These are phyloP conservation scores for Theileria parva DNA, from an alignment of 169 alveolate genomes.

Conservation along the genomic window DNA sequence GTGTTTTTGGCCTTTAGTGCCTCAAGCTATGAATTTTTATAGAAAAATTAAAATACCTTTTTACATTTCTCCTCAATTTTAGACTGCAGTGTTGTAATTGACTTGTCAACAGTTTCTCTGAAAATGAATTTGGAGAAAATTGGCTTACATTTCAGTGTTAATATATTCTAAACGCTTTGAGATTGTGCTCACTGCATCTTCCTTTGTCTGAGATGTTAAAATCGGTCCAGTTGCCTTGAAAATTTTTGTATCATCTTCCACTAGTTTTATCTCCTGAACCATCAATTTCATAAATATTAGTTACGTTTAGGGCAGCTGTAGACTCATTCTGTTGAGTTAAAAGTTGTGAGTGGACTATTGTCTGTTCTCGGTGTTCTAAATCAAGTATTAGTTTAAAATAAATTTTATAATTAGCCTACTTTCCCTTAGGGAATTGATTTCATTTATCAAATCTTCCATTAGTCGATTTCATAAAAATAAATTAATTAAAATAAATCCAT, in stretches of 20 bases:
- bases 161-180: slow-evolving; percentile 65
- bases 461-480: slow-evolving; percentile 2
- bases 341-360: slow-evolving; percentile 56
- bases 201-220: slow-evolving; percentile 50
- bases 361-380: slow-evolving; percentile 55
- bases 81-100: slow-evolving; percentile 36
- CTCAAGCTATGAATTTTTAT: neutral
- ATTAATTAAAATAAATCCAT: neutral
- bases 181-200: slow-evolving; percentile 55
- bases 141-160: slow-evolving; percentile 38
- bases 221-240: slow-evolving; percentile 66
- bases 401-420: slow-evolving; percentile 18
- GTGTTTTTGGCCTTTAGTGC: slow-evolving; percentile 23
- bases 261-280: slow-evolving; percentile 43
- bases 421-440: slow-evolving; percentile 43
- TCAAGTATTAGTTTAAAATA: neutral
- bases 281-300: neutral
- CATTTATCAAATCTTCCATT: slow-evolving; percentile 57
- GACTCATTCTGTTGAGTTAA: slow-evolving; percentile 65
- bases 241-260: slow-evolving; percentile 60
- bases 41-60: slow-evolving; percentile 17
- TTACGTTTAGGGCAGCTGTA: slow-evolving; percentile 42
- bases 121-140: neutral
- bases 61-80: slow-evolving; percentile 51
- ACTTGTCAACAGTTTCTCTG: slow-evolving; percentile 48